phyloP scores from a whole-genome alignment of 305 asterid species.

The Stenogyne calaminthoides region DNA sequence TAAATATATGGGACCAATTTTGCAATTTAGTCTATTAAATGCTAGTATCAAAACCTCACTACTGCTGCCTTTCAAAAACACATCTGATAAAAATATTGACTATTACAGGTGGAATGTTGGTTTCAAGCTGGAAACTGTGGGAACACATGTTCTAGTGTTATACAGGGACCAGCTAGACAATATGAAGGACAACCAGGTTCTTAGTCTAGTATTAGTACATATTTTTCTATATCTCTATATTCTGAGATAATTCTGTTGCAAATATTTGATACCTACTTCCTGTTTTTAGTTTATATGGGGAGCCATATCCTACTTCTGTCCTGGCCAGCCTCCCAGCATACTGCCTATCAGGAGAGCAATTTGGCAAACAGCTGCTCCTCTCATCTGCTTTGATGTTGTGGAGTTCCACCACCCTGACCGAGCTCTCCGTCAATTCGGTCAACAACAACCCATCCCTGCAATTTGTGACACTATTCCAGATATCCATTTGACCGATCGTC shows the following conservation, averaged over 20 bases:
- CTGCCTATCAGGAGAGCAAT: constrained; percentile 63
- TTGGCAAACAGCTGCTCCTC: constrained; percentile 85
- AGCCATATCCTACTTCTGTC: constrained; percentile 62
- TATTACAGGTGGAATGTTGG: constrained; percentile 66
- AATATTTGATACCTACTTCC: constrained; percentile 23
- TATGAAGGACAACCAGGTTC: constrained; percentile 70
- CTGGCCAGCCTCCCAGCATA: constrained; percentile 62
- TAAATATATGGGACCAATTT: no score
- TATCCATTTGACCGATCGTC: constrained; percentile 72
- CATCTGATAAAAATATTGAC: neutral
- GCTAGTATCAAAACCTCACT: neutral
- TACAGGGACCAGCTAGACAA: constrained; percentile 63
- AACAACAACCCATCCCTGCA: constrained; percentile 60
- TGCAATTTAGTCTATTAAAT: no score
- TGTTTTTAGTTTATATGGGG: constrained; percentile 78
- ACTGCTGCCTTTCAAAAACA: neutral
- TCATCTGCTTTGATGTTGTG: constrained; percentile 77
- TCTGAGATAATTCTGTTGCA: neutral
- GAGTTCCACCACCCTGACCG: constrained; percentile 83
- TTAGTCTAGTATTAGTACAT: neutral
- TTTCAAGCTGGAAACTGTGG: constrained; percentile 65
- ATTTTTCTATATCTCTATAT: neutral
- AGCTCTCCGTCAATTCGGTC: constrained; percentile 72
- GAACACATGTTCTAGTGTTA: constrained; percentile 55
- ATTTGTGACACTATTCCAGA: constrained; percentile 73